Evolutionary conservation across 2,329 filamentous ascomycete species (phyloP).

Genomic region (Boeremia exigua): DNA sequence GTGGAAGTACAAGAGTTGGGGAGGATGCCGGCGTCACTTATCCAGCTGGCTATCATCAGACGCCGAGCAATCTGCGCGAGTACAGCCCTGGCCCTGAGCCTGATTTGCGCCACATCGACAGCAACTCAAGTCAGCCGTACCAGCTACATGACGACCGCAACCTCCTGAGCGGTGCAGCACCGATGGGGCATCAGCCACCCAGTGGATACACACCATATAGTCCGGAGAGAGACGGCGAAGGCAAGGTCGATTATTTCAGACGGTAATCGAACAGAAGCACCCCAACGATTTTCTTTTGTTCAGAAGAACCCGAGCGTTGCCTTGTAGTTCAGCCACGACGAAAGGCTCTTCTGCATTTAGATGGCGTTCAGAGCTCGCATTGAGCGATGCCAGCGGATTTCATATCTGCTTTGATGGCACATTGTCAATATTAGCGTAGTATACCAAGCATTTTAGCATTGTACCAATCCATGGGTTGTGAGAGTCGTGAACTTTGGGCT

Average conservation of each 20-base stretch:
- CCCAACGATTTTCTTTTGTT: not conserved
- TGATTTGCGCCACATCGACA: constrained; percentile 26
- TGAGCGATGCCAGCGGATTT: not conserved
- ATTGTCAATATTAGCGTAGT: not conserved
- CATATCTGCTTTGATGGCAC: not conserved
- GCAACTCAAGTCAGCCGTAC: constrained; percentile 32
- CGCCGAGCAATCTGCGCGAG: constrained; percentile 51
- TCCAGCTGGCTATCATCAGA: constrained; percentile 56
- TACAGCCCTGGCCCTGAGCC: constrained; percentile 49
- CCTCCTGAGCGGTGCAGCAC: constrained; percentile 40
- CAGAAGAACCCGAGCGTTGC: not conserved
- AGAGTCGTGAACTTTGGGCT: no score
- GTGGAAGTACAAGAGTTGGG: constrained; percentile 39
- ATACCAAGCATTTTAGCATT: not conserved
- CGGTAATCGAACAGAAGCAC: not conserved
- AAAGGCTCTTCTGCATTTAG: constrained; percentile 1
- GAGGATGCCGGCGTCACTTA: constrained; percentile 50
- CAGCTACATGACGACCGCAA: constrained; percentile 32
- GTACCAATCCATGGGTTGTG: not conserved
- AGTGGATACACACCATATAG: constrained; percentile 38
- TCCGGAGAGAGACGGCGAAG: constrained; percentile 30
- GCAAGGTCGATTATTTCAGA: constrained; percentile 31
- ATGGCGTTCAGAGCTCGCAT: not conserved
- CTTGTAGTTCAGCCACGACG: not conserved
- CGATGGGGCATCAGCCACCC: constrained; percentile 38